These are phyloP conservation scores for Aureoboletus auriporus DNA, from an alignment of 768 basidiomycete genomes.

Conservation along the genomic window DNA sequence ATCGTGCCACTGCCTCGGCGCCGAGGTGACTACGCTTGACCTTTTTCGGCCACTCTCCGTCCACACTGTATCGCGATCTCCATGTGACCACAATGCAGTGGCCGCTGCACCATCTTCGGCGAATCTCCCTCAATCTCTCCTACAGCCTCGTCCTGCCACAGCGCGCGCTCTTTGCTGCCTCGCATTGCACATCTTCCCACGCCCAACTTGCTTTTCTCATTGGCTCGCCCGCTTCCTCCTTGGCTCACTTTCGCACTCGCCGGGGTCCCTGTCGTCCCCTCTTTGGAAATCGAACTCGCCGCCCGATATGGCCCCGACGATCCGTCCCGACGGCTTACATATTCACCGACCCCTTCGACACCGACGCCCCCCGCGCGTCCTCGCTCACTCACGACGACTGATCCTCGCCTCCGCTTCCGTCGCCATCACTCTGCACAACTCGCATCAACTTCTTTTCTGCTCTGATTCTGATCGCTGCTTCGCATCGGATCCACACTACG, in stretches of 20 bases:
- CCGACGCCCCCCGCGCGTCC: slow-evolving; percentile 17
- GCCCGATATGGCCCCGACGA: slow-evolving; percentile 24
- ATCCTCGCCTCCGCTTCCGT: slow-evolving; percentile 17
- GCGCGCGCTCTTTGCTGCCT: slow-evolving; percentile 24
- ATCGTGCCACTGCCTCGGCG: slow-evolving; percentile 37
- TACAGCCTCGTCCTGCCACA: slow-evolving; percentile 20
- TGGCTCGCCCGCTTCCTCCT: slow-evolving; percentile 22
- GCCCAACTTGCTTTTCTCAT: slow-evolving; percentile 14
- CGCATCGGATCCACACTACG: not conserved
- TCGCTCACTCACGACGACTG: not conserved
- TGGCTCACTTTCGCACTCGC: slow-evolving; percentile 27
- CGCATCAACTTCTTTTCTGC: slow-evolving; percentile 19
- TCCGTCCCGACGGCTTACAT: slow-evolving; percentile 31
- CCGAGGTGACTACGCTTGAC: slow-evolving; percentile 33
- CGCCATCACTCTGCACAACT: slow-evolving; percentile 7
- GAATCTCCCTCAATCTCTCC: slow-evolving; percentile 28
- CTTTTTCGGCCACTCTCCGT: slow-evolving; percentile 30
- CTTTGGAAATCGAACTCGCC: slow-evolving; percentile 18
- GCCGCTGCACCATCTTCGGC: slow-evolving; percentile 33
- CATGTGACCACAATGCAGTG: slow-evolving; percentile 31
- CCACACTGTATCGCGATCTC: slow-evolving; percentile 29
- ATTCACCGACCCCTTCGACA: slow-evolving; percentile 18
- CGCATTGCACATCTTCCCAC: slow-evolving; percentile 8
- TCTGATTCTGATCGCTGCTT: slow-evolving; percentile 1
- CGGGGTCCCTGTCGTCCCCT: slow-evolving; percentile 26